These are phyloP conservation scores for Tritrichomonas foetus DNA, from an alignment of 208 protist genomes.

Conservation along the genomic window DNA sequence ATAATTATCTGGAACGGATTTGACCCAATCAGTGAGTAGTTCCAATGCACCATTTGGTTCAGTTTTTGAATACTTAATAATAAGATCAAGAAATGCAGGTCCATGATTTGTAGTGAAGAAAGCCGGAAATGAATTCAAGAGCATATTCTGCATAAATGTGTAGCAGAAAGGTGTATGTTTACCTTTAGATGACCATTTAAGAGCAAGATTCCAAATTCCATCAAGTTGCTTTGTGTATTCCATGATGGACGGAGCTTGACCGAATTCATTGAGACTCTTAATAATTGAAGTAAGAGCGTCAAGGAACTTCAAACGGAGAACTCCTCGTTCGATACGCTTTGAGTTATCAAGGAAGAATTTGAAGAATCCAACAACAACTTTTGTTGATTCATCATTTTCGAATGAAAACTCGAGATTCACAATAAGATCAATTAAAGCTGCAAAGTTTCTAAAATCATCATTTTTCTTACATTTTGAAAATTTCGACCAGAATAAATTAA, in stretches of 20 bases:
- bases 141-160: background rate
- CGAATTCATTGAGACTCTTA: background rate
- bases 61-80: background rate
- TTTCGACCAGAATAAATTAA: background rate
- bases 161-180: conserved; percentile 21
- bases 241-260: background rate
- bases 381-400: background rate
- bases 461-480: conserved; percentile 15
- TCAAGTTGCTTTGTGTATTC: background rate
- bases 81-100: background rate
- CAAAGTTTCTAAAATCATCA: conserved; percentile 29
- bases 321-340: background rate
- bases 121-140: background rate
- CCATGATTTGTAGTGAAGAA: background rate
- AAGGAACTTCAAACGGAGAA: conserved; percentile 15
- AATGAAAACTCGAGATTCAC: background rate
- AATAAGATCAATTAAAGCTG: background rate
- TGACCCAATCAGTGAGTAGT: background rate
- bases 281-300: background rate
- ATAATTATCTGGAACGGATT: background rate
- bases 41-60: background rate
- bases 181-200: background rate
- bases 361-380: background rate
- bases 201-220: background rate
- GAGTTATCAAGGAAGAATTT: background rate